These are phyloP conservation scores for Phytomonas sp. DNA, from an alignment of 208 protist species.

Conservation along the genomic window DNA sequence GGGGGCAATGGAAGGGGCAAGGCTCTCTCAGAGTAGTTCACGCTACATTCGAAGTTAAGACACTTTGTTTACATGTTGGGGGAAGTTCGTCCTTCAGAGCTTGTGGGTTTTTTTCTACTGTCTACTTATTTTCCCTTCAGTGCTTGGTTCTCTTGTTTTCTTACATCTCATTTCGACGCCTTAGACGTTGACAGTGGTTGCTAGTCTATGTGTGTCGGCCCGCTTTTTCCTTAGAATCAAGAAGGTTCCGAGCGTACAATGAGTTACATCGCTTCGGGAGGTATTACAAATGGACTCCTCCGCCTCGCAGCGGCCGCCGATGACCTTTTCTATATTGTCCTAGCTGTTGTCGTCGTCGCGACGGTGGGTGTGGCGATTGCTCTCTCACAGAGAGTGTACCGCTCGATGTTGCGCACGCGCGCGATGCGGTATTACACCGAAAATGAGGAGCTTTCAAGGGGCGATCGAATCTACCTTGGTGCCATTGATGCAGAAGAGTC, in stretches of 20 bases:
- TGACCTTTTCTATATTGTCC: conserved; percentile 29
- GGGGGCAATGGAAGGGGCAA: conserved; percentile 2
- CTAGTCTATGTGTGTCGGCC: neutral
- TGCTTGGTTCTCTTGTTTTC: conserved; percentile 3
- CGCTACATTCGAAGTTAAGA: neutral
- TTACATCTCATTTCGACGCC: conserved; percentile 1
- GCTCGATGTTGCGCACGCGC: conserved; percentile 27
- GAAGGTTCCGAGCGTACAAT: neutral
- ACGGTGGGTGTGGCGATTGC: conserved; percentile 31
- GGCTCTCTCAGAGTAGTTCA: neutral
- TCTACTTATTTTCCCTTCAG: neutral
- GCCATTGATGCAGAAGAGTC: conserved; percentile 72
- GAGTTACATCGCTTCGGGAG: neutral
- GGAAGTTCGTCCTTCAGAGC: neutral
- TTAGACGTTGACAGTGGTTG: conserved; percentile 7
- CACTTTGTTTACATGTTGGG: neutral
- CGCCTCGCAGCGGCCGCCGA: conserved; percentile 10
- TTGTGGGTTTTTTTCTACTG: neutral
- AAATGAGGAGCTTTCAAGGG: conserved; percentile 20
- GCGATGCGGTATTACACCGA: conserved; percentile 35
- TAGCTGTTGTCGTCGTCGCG: conserved; percentile 26
- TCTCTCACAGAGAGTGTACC: conserved; percentile 44
- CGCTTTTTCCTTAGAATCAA: neutral
- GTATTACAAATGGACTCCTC: neutral
- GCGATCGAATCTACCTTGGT: conserved; percentile 27